Evolutionary conservation across 768 basidiomycete genomes (phyloP).

Genomic region (Agaricus blazei): DNA sequence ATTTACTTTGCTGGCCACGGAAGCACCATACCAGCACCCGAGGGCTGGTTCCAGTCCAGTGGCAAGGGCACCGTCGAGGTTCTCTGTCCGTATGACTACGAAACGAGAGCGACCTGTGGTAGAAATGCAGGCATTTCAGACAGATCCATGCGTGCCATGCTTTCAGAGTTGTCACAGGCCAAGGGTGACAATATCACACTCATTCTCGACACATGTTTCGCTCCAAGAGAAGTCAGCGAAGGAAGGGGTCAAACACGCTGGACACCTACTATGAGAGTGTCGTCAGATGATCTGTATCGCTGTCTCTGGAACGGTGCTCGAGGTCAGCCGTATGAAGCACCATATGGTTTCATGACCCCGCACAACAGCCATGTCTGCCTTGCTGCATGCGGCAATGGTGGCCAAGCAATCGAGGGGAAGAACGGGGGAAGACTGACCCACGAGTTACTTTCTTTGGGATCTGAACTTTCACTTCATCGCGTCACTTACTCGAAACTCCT

Average conservation of each 20-base stretch:
- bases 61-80: constrained; percentile 39
- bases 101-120: constrained; percentile 40
- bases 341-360: constrained; percentile 40
- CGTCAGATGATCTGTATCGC: constrained; percentile 46
- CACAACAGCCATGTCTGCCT: constrained; percentile 46
- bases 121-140: constrained; percentile 62
- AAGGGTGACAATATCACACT: constrained; percentile 72
- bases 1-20: constrained; percentile 77
- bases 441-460: constrained; percentile 43
- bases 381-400: constrained; percentile 50
- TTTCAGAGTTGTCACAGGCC: constrained; percentile 45
- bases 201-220: constrained; percentile 63
- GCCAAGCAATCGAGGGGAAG: constrained; percentile 55
- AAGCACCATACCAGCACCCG: constrained; percentile 49
- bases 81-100: constrained; percentile 64
- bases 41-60: constrained; percentile 49
- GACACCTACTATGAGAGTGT: constrained; percentile 54
- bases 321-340: constrained; percentile 28
- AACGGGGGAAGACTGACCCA: constrained; percentile 59
- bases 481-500: constrained; percentile 47
- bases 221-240: constrained; percentile 34
- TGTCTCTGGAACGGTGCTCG: constrained; percentile 51
- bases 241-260: constrained; percentile 49
- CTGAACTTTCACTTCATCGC: constrained; percentile 45
- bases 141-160: constrained; percentile 57